Evolutionary conservation across 2,329 filamentous ascomycete species (phyloP), one percentile per base, ranked within the genome.

Genomic region (Eurotiales sp.): DNA sequence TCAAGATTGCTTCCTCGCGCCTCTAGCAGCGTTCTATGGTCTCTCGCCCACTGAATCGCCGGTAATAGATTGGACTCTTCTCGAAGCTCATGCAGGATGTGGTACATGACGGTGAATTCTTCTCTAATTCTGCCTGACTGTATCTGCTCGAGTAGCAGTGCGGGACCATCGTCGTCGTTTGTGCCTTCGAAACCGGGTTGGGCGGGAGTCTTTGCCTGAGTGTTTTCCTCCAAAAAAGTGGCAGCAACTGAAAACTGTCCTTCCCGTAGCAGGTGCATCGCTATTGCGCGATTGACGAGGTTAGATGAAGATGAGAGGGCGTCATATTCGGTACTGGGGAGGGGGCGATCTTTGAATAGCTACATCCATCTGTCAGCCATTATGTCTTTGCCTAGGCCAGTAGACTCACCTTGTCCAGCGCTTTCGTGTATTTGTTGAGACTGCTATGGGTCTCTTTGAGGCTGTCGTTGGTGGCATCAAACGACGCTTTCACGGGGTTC

Each of bases 241-340:
- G 85, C 84, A 11, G 92, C 92, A 2, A 96, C 91, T 19, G 79
- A 80, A 69, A 99, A 99, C 65, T 96, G 88, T 44, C 93, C 93
- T 72, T 97, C 92, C 36, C 93, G 88, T 34, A 99, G 80, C 19
- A 99, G 80, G 65, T 99, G 93, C 90, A 97, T 96, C 8, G 88
- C 88, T 60, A 99, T 95, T 6, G 93, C 92, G 51, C 91, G 84
- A 71, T 96, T 95, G 65, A 97, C 89, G 11, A 96, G 78, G 14
- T 80, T 77, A 3, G 87, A 80, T 58, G 95, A 84, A 17, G 85
- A 81, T 1, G 83, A 84, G 68, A 96, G 83, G 29, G 85, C 86
- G 69, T 95, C 90, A 61, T 90, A 85, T 52, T 91, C 87, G 62
- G 84, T 87, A 12, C 85, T 87, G 0, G 92, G 83, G 12, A 87